Evolutionary conservation across 2,329 filamentous ascomycete genomes (phyloP).

Genomic region (Arthrobotrys iridis): DNA sequence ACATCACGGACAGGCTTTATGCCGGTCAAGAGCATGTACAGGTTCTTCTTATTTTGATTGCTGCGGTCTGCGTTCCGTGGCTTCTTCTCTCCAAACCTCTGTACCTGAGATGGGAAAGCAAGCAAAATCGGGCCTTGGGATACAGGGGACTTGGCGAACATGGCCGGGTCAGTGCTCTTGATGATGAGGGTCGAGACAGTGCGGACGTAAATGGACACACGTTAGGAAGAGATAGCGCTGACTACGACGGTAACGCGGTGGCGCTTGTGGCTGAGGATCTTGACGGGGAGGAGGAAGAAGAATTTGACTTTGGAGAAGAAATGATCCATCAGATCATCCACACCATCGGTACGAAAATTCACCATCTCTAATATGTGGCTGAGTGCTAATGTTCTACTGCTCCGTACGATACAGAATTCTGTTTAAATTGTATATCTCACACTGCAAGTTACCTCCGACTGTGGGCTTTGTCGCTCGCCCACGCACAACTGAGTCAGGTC

Average conservation of each 20-base stretch:
- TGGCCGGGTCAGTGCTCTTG: conserved; percentile 85
- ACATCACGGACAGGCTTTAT: conserved; percentile 75
- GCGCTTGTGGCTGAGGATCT: conserved; percentile 91
- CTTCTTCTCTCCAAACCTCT: conserved; percentile 95
- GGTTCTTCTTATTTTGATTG: conserved; percentile 79
- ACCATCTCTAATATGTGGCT: not conserved
- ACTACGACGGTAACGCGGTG: conserved; percentile 81
- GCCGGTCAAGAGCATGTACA: conserved; percentile 80
- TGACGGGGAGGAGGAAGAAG: conserved; percentile 80
- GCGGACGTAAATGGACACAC: conserved; percentile 62
- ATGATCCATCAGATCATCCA: conserved; percentile 99
- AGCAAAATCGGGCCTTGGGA: conserved; percentile 83
- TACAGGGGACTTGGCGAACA: conserved; percentile 81
- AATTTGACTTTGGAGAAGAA: conserved; percentile 95
- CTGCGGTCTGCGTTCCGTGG: conserved; percentile 85
- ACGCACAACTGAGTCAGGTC: conserved; percentile 96
- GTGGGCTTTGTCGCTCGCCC: conserved; percentile 95
- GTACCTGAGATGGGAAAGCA: conserved; percentile 93
- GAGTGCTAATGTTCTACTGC: not conserved
- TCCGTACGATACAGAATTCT: conserved; percentile 84
- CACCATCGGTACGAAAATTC: conserved; percentile 77
- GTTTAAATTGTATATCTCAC: conserved; percentile 97
- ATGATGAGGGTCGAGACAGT: conserved; percentile 78
- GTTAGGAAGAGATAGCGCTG: conserved; percentile 72
- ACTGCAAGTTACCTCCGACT: conserved; percentile 98